Percentiles rank a stretch among this genome's conserved stretches.
These are phyloP conservation scores for Serendipita sp. DNA, from an alignment of 768 basidiomycete genomes.

Conservation along the genomic window DNA sequence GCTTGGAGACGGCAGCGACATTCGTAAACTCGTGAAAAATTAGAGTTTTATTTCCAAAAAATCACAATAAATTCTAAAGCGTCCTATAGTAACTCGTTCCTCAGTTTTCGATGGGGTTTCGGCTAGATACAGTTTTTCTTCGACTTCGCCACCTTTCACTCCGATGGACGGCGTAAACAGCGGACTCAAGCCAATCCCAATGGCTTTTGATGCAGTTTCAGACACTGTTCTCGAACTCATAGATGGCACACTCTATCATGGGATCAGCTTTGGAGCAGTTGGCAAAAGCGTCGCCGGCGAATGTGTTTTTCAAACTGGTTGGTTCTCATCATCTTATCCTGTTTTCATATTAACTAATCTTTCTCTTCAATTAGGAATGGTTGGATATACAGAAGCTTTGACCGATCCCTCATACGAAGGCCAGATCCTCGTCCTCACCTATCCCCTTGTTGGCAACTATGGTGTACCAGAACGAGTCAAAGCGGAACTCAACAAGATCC, in stretches of 20 bases:
- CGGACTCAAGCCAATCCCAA: background rate
- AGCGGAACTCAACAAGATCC: constrained; percentile 34
- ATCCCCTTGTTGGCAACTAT: constrained; percentile 94
- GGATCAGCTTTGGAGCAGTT: constrained; percentile 86
- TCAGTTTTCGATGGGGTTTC: too few species aligned
- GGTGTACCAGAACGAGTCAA: constrained; percentile 67
- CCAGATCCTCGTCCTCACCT: constrained; percentile 93
- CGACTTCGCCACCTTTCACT: background rate
- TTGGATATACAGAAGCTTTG: constrained; percentile 94
- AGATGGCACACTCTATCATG: constrained; percentile 77
- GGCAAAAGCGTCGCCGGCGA: constrained; percentile 86
- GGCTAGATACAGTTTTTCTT: too few species aligned
- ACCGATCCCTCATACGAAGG: constrained; percentile 98
- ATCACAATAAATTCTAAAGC: too few species aligned
- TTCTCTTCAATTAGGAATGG: constrained; percentile 59
- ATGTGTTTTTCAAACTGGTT: constrained; percentile 99
- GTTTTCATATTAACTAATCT: constrained; percentile 8
- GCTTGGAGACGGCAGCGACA: too few species aligned
- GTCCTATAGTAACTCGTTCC: too few species aligned
- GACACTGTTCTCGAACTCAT: constrained; percentile 75
- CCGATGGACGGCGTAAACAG: background rate
- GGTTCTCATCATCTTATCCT: constrained; percentile 17
- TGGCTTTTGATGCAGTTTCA: background rate
- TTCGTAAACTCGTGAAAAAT: too few species aligned
- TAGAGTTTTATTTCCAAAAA: too few species aligned